Evolutionary conservation across 345 rosid genomes (phyloP), one percentile per base, ranked within the genome.

Genomic region (Aegle marmelos): DNA sequence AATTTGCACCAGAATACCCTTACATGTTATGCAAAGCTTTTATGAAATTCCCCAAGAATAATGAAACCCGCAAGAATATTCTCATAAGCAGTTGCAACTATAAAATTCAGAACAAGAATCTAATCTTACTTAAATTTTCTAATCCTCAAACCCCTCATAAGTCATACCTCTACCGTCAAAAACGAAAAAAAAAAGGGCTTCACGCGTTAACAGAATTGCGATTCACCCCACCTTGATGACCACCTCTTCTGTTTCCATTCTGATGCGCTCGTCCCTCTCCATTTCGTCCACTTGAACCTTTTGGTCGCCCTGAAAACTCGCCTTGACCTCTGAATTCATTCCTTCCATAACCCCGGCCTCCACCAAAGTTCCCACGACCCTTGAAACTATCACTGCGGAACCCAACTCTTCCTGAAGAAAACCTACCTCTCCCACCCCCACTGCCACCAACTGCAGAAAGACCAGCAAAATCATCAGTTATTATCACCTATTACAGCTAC

Each of bases 321-420:
- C 90, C 92, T 76, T 86, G 94, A 82, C 74, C 81, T 85, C 92
- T 91, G 82, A 81, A 91, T 79, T 91, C 94, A 53, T 63, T 84
- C 83, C 91, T 86, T 66, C 87, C 87, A 74, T 87, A 87, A 60
- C 93, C 90, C 36, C 90, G 72, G 58, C 91, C 87, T 68, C 82
- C 83, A 57, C 84, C 78, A 11, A 77, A 85, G 84, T 76, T 83
- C 75, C 91, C 90, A 2, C 90, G 89, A 58, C 63, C 81, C 82
- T 84, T 84, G 80, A 88, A 84, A 77, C 83, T 88, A 67, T 90
- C 91, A 68, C 72, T 83, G 41, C 89, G 82, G 66, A 80, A 84
- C 4, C 72, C 85, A 68, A 70, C 85, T 87, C 90, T 85, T 69
- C 86, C 82, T 2, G 88, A 72, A 75, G 90, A 17, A 72, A 75